Evolutionary conservation across 2,329 filamentous ascomycete genomes (phyloP), one percentile per base, ranked within the genome.

Genomic region (Salinomyces thailandicus): DNA sequence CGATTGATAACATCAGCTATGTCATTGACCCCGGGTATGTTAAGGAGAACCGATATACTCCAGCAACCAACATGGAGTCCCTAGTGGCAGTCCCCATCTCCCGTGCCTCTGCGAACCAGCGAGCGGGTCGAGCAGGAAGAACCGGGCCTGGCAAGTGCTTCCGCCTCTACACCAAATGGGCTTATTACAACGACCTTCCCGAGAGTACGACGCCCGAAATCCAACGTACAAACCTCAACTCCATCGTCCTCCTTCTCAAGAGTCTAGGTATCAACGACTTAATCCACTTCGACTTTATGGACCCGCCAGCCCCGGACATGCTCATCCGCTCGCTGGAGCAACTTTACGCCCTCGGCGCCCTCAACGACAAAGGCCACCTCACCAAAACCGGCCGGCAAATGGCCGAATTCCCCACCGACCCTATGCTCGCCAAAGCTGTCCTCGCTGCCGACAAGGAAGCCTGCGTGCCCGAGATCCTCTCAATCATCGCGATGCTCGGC

Each of bases 21-120:
- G 91, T 96, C 22, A 93, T 96, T 41, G 91, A 98, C 50, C 84
- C 84, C 0, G 91, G 91, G 1, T 93, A 93, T 46, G 85, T 91
- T 44, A 98, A 98, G 59, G 85, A 96, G 55, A 94, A 94, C 49
- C 75, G 87, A 1, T 96, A 89, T 64, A 93, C 94, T 44, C 81
- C 87, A 0, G 77, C 81, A 1, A 93, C 85, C 0, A 87, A 87
- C 37, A 93, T 96, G 82, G 87, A 89, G 18, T 87, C 84, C 26
- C 65, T 98, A 9, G 81, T 93, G 0, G 85, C 93, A 1, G 86
- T 89, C 0, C 89, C 91, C 0, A 93, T 85, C 57, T 94, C 86
- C 7, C 74, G 87, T 26, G 91, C 91, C 0, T 91, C 85, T 12
- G 89, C 89, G 2, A 93, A 94, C 54, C 91, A 98, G 60, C 75